phyloP scores from a whole-genome alignment of 225 moss, liverwort and hornwort genomes.

The Asterella californica region DNA sequence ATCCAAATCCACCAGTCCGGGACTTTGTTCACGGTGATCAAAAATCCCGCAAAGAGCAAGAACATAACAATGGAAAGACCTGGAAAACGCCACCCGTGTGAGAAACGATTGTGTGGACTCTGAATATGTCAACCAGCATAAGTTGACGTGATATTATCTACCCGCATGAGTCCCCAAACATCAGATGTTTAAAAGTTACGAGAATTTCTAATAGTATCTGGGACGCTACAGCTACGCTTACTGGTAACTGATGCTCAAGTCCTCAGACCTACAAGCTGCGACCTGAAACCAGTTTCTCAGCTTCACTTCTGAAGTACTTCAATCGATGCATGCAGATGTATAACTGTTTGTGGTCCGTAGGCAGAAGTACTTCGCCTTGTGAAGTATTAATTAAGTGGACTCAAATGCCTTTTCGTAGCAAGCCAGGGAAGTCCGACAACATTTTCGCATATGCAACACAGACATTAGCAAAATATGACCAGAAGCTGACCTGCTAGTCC shows the following conservation, averaged over 20 bases:
- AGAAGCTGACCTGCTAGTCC: constrained; percentile 62
- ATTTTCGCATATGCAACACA: not conserved
- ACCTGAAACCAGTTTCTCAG: not conserved
- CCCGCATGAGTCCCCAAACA: no score
- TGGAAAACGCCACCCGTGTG: constrained; percentile 27
- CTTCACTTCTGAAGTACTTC: not conserved
- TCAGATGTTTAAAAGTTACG: no score
- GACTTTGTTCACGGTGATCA: constrained; percentile 72
- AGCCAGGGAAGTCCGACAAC: not conserved
- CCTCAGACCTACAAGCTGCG: not conserved
- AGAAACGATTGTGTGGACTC: no score
- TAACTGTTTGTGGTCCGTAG: not conserved
- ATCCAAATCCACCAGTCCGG: constrained; percentile 94
- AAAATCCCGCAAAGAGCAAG: constrained; percentile 81
- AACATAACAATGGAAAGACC: constrained; percentile 74
- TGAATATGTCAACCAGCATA: no score
- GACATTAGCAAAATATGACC: not conserved
- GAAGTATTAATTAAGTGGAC: not conserved
- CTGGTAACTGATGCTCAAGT: not conserved
- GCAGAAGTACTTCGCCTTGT: not conserved
- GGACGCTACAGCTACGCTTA: no score
- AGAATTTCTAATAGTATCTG: no score
- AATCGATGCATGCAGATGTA: not conserved
- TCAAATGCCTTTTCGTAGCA: not conserved
- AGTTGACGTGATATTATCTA: no score